Percentiles rank a stretch among this genome's conserved stretches.
phyloP scores from a whole-genome alignment of 2,329 filamentous ascomycete genomes.

The Epichloe amarillans region DNA sequence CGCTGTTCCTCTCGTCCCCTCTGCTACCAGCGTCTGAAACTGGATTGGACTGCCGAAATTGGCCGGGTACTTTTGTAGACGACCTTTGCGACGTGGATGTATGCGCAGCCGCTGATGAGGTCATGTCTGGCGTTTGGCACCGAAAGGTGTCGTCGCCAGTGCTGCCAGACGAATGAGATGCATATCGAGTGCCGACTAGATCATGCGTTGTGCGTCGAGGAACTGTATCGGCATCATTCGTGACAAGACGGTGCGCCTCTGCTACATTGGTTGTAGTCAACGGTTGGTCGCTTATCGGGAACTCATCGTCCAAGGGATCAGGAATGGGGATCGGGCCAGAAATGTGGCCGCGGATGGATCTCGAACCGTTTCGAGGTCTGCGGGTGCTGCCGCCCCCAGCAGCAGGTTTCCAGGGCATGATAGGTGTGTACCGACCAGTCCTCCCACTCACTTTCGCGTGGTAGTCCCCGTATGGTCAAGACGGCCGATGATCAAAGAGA shows the following conservation, averaged over 20 bases:
- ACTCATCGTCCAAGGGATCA: conserved; percentile 36
- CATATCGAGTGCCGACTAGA: background rate
- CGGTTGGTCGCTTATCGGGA: conserved; percentile 34
- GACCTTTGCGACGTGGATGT: background rate
- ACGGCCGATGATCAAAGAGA: background rate
- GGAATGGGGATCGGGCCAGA: conserved; percentile 47
- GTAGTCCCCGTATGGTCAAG: too few species aligned
- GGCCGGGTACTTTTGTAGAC: background rate
- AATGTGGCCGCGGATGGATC: conserved; percentile 45
- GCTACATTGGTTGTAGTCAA: conserved; percentile 18
- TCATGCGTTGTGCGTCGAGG: background rate
- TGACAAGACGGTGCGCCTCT: background rate
- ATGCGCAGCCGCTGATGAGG: background rate
- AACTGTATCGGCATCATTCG: background rate
- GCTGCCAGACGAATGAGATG: background rate
- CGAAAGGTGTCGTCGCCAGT: background rate
- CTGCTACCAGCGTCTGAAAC: conserved; percentile 7
- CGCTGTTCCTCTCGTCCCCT: conserved; percentile 6
- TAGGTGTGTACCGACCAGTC: background rate
- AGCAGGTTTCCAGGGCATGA: conserved; percentile 31
- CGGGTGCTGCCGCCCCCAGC: conserved; percentile 19
- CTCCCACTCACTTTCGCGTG: too few species aligned
- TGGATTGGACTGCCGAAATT: conserved; percentile 6
- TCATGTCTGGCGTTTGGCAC: background rate
- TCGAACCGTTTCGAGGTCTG: conserved; percentile 18